Conservation (phyloP, 176 grass and related monocot genomes). For the Oryza glaberrima region DNA sequence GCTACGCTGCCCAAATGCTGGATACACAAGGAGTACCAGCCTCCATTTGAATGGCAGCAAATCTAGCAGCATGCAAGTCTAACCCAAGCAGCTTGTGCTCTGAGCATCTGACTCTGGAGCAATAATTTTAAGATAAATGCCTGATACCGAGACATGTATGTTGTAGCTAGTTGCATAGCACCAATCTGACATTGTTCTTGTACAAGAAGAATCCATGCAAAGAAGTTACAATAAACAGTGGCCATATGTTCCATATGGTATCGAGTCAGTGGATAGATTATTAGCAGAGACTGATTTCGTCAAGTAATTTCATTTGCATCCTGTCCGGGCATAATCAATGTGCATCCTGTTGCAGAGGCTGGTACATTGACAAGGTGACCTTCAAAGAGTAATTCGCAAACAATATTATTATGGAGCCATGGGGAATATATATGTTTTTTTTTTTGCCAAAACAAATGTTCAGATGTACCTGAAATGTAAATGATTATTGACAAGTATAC, state of each 20-base stretch:
- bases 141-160: not conserved
- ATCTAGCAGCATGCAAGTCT: not conserved
- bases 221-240: not conserved
- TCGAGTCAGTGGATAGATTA: not conserved
- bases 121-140: not conserved
- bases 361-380: not conserved
- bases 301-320: not conserved
- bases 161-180: not conserved
- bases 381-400: not conserved
- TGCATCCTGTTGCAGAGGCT: not conserved
- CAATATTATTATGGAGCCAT: not conserved
- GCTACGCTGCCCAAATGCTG: not conserved
- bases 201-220: slow-evolving; percentile 6
- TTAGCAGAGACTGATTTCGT: not conserved
- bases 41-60: not conserved
- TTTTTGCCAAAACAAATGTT: not conserved
- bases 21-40: not conserved
- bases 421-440: not conserved
- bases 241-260: not conserved
- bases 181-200: slow-evolving; percentile 1
- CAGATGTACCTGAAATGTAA: slow-evolving; percentile 16
- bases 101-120: not conserved
- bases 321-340: too few species aligned
- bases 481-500: not conserved
- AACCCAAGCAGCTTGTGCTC: not conserved